Evolutionary conservation across 2,329 filamentous ascomycete genomes (phyloP), one percentile per base, ranked within the genome.

Genomic region (Dothistroma septosporum): DNA sequence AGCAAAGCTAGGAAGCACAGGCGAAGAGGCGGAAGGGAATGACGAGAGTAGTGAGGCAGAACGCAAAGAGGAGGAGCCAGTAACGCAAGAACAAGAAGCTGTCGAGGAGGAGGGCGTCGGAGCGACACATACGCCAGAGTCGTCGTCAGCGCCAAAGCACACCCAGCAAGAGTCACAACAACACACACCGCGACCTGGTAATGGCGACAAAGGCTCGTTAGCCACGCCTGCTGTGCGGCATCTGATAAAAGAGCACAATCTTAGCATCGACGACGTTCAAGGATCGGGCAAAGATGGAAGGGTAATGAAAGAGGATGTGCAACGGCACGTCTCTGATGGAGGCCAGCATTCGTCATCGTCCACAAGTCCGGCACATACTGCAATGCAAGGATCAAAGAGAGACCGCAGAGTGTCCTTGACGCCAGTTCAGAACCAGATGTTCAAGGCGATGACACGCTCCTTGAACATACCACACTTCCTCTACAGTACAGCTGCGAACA

Each of bases 391-490:
- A 49, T 71, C 76, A 35, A 67, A 75, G 14, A 78, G 81, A 57
- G 94, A 97, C 76, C 89, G 86, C 9, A 76, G 81, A 1, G 81
- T 88, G 33, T 79, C 84, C 60, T 80, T 99, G 63, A 90, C 90
- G 12, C 87, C 87, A 41, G 89, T 90, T 14, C 93, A 97, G 77
- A 82, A 85, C 41, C 89, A 91, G 73, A 99, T 99, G 94, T 97
- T 96, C 86, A 97, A 95, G 79, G 84, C 87, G 62, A 99, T 99
- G 94, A 97, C 93, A 14, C 87, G 87, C 61, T 97, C 93, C 2
- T 83, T 99, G 64, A 85, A 78, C 55, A 97, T 97, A 69, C 94
- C 94, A 0, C 94, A 97, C 77, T 97, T 99, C 77, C 85, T 97
- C 62, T 99, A 96, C 78, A 89, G 91, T 44, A 92, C 96, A 76